Base-by-base conservation (phyloP, 2,329 filamentous ascomycete genomes). In the Trichoderma sp. region DNA sequence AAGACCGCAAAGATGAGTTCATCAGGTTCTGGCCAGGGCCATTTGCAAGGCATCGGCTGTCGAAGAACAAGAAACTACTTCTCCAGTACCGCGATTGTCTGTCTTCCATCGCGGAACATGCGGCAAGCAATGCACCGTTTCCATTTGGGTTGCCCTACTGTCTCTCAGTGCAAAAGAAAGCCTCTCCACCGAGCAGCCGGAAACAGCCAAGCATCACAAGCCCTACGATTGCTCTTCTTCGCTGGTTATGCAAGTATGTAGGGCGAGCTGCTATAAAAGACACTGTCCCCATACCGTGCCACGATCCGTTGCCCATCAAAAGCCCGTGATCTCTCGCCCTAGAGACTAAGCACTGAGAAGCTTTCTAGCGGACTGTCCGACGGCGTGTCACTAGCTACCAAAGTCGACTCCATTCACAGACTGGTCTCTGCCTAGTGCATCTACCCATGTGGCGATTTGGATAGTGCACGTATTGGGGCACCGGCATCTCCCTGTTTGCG, bases 351-450 rank as follows among this genome's bases (percentile, higher is more conserved):
- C 29, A 19, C 59, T 52, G 37, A 57, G 58, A 69, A 57, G 58
- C 67, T 69, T 58, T 43, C 59, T 40, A 69, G 49, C 58, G 53
- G 59, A 49, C 59, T 69, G 59, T 53, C 59, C 59, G 67, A 64
- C 58, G 67, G 67, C 59, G 67, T 69, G 67, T 69, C 67, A 40
- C 67, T 69, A 69, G 59, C 61, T 58, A 40, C 13, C 37, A 66
- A 58, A 31, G 37, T 66, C 16, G 63, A 31, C 63, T 66, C 63
- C 63, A 66, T 66, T 52, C 37, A 24, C 40, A 59, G 53, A 21
- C 47, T 66, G 55, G 63, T 57, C 27, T 66, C 11, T 58, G 58
- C 31, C 55, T 66, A 66, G 63, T 66, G 63, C 55, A n/a, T 21
- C 8, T 58, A 35, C 31, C 63, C 63, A 66, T 66, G 63, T 66